Percentiles rank a stretch among this genome's conserved stretches.
phyloP scores from a whole-genome alignment of 2,329 filamentous ascomycete species.

The Exophiala bonariae region DNA sequence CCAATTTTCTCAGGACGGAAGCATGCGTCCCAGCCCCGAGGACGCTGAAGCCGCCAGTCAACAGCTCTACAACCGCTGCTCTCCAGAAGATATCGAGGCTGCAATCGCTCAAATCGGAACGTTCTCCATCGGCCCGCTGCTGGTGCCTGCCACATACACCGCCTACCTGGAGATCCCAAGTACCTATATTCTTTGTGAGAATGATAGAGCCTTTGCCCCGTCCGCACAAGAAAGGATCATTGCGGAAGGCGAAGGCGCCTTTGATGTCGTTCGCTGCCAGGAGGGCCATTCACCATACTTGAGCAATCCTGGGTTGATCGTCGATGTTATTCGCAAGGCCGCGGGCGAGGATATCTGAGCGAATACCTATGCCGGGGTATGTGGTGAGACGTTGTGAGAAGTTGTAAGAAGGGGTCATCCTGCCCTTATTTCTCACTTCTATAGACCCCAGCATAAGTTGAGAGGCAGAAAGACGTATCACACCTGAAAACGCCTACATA shows the following conservation, averaged over 20 bases:
- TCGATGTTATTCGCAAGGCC: slow-evolving; percentile 28
- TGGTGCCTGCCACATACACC: slow-evolving; percentile 31
- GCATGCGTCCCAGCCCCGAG: slow-evolving; percentile 21
- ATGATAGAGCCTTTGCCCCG: slow-evolving; percentile 28
- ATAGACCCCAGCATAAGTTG: no score
- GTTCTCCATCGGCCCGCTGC: slow-evolving; percentile 27
- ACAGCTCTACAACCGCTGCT: slow-evolving; percentile 29
- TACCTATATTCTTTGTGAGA: slow-evolving; percentile 33
- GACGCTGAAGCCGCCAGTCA: no score
- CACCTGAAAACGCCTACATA: no score
- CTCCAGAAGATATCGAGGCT: slow-evolving; percentile 27
- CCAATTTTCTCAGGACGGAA: slow-evolving; percentile 30
- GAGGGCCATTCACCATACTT: slow-evolving; percentile 33
- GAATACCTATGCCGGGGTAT: background rate
- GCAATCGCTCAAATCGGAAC: slow-evolving; percentile 28
- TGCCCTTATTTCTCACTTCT: no score
- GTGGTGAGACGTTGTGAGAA: no score
- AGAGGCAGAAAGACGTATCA: no score
- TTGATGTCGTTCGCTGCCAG: slow-evolving; percentile 31
- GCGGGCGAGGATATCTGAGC: slow-evolving; percentile 26
- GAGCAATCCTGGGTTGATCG: slow-evolving; percentile 31
- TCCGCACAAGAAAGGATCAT: slow-evolving; percentile 31
- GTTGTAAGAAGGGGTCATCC: no score
- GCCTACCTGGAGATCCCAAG: slow-evolving; percentile 32
- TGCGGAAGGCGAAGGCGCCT: slow-evolving; percentile 28